These are phyloP conservation scores for Suillus tomentosus DNA, from an alignment of 768 basidiomycete species.

Conservation along the genomic window DNA sequence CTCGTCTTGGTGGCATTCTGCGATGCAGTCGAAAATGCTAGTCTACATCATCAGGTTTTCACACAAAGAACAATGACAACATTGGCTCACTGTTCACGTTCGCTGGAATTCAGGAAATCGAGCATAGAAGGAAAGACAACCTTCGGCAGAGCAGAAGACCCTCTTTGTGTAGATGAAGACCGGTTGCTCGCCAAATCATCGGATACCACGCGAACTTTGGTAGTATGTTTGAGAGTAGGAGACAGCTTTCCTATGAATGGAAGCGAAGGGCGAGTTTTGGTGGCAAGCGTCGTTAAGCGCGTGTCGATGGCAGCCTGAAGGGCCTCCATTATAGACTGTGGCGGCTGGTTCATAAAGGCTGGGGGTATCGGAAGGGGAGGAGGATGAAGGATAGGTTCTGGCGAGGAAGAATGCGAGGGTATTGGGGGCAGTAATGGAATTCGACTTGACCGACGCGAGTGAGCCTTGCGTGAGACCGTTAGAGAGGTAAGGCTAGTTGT, in stretches of 20 bases:
- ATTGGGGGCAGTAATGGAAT: constrained; percentile 25
- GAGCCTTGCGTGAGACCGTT: constrained; percentile 24
- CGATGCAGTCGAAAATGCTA: not conserved
- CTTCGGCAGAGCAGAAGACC: constrained; percentile 10
- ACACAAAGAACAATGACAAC: too few relatives aligned
- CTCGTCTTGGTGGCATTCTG: constrained; percentile 14
- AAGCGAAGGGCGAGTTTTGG: not conserved
- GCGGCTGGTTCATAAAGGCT: constrained; percentile 3
- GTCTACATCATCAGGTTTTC: not conserved
- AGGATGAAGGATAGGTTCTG: constrained; percentile 22
- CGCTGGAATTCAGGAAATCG: constrained; percentile 10
- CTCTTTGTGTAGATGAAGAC: constrained; percentile 1
- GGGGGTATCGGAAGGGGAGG: constrained; percentile 15
- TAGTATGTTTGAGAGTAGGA: not conserved
- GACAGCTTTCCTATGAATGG: not conserved
- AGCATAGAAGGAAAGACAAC: constrained; percentile 16
- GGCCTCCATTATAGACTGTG: constrained; percentile 24
- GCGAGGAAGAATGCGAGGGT: constrained; percentile 20
- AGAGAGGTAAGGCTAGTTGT: constrained; percentile 32
- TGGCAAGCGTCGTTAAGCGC: constrained; percentile 15
- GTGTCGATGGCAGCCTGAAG: constrained; percentile 27
- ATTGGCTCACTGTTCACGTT: constrained; percentile 10
- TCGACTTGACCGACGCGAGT: constrained; percentile 46
- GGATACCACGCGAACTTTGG: not conserved
- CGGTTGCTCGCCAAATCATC: not conserved